phyloP scores from a whole-genome alignment of 495 filamentous ascomycete species.

The Apodospora peruviana region DNA sequence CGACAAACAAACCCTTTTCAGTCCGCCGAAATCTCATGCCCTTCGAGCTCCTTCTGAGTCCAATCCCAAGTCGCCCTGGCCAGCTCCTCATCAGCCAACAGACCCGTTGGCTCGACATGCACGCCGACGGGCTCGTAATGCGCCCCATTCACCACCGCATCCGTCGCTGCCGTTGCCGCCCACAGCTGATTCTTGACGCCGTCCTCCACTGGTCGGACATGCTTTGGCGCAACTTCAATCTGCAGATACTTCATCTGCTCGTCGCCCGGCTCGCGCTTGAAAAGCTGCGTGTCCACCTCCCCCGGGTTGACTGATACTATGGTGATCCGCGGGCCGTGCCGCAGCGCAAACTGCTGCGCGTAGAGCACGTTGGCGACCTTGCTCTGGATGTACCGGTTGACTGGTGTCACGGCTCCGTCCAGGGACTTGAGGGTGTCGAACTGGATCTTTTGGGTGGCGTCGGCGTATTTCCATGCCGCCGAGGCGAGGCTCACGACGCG shows the following conservation, averaged over 20 bases:
- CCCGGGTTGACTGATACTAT: constrained; percentile 60
- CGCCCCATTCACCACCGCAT: constrained; percentile 33
- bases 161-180: constrained; percentile 38
- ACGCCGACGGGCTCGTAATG: constrained; percentile 32
- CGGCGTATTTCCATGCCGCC: constrained; percentile 27
- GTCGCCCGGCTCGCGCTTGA: background rate
- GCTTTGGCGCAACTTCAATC: background rate
- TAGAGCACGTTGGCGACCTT: constrained; percentile 72
- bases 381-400: constrained; percentile 52
- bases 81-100: constrained; percentile 43
- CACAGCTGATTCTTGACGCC: constrained; percentile 59
- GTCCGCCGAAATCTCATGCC: no score
- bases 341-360: constrained; percentile 50
- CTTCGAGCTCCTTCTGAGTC: constrained; percentile 55
- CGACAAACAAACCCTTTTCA: no score
- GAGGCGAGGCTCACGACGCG: constrained; percentile 39
- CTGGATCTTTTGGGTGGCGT: constrained; percentile 26
- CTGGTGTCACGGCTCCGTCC: background rate
- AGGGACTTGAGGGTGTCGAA: constrained; percentile 32
- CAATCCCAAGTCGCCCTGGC: constrained; percentile 55
- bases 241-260: background rate
- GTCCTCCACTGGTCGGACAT: constrained; percentile 28
- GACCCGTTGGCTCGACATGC: constrained; percentile 6
- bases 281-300: constrained; percentile 50
- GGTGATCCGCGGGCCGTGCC: constrained; percentile 51